Evolutionary conservation across 164 flowering plant species (phyloP), one percentile per base, ranked within the genome.

Genomic region (Vitis rupestris): DNA sequence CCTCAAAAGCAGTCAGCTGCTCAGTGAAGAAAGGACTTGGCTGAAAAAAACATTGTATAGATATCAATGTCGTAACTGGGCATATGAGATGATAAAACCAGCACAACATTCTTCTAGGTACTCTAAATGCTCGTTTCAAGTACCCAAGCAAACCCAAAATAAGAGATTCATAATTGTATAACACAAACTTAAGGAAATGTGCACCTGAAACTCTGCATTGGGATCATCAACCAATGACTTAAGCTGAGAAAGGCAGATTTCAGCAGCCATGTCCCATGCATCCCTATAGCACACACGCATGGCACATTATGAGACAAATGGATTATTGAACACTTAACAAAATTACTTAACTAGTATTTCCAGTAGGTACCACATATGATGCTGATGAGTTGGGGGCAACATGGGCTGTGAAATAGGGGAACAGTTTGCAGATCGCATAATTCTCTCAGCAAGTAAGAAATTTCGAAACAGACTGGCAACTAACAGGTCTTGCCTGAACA

Each of bases 221-320:
- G 95, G 94, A 64, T 94, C 92, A 67, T 83, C 88, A 70, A 85
- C 71, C 70, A 90, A 75, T 62, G 87, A 76, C 17, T 86, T 92
- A 74, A 94, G 97, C 81, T 91, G 97, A 76, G 96, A 85, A 57
- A 94, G 93, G 70, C 99, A 94, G 52, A 94, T 83, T 82, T 94
- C 99, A 74, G 99, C 97, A 83, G 99, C 99, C 99, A 92, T 95
- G 76, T 95, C 99, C 99, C 99, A 95, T 37, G 99, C 99, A 88
- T 95, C 94, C 99, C 99, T 95, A 79, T 27, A 72, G 29, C 12
- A 9, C 47, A 68, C 12, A 63, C 10, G 37, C 51, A 55, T 50
- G 10, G 66, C 8, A 61, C 50, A 64, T 37, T 37, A 37, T 37
- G 63, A 69, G 63, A 73, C 16, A 62, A 29, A 65, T 30, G 12